Base-by-base conservation (phyloP, 2,329 filamentous ascomycete species). In the Colletotrichum sp. region DNA sequence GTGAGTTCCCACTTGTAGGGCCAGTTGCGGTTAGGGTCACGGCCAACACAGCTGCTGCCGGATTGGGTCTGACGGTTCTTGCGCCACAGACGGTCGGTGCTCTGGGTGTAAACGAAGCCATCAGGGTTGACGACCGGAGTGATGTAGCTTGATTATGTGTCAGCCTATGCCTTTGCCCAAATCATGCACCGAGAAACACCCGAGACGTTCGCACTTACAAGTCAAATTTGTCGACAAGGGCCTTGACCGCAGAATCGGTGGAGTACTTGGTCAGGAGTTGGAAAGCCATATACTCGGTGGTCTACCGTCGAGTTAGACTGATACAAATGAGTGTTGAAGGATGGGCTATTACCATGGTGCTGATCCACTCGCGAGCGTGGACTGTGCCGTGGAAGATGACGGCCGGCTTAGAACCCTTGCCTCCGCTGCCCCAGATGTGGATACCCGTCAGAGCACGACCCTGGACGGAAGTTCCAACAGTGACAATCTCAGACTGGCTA, bases 391-490 rank as follows among this genome's bases (percentile, higher is more conserved):
- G 89, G 76, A 87, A 87, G 24, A 90, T 82, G 60, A 91, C 82
- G 21, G 89, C 90, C 1, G 89, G 89, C 76, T 89, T 89, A 26
- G 78, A 82, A 32, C 87, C 86, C 66, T 84, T 85, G 2, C 85
- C 85, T 3, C 79, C 80, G 64, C 79, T 83, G 4, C 90, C 90
- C 82, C 85, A 92, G 75, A 92, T 84, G 76, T 91, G 90, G 48
- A 92, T 83, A 1, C 93, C 94, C 10, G 90, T 89, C 70, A 96
- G 95, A 73, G 82, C 76, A 43, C 87, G 85, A 3, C 87, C 88
- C 70, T 89, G 80, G 48, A 84, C 81, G 0, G 89, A 89, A 18
- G 81, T 84, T 3, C 90, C 90, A 3, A 86, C 83, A 5, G 83
- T 85, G 43, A 91, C 84, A n/a, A 90, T 82, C 66, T 88, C 85